These are phyloP conservation scores for Nakaseomyces glabratus DNA, from an alignment of 1,139 yeast species.

Conservation along the genomic window DNA sequence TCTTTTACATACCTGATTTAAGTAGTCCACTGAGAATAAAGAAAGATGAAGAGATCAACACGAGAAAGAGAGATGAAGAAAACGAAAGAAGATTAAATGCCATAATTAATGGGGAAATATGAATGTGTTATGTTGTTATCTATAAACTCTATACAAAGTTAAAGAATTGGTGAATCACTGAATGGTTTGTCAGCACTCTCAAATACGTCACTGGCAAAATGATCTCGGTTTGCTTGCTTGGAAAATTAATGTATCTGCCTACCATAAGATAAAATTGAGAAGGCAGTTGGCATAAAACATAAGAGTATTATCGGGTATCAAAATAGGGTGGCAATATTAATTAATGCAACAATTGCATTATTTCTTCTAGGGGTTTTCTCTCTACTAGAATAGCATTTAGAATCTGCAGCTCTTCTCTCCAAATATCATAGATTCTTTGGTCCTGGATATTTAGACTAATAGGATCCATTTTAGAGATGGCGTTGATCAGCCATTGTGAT, in stretches of 20 bases:
- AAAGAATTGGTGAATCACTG: too few species aligned
- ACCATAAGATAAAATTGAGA: too few species aligned
- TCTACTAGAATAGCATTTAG: conserved; percentile 11
- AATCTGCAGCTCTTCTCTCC: conserved; percentile 13
- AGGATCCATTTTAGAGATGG: conserved; percentile 16
- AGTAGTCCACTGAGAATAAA: conserved; percentile 24
- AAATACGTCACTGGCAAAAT: too few species aligned
- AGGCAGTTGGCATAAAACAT: too few species aligned
- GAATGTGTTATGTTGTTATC: too few species aligned
- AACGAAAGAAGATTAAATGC: conserved; percentile 31
- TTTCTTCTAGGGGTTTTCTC: conserved; percentile 11
- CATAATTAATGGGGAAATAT: conserved; percentile 28
- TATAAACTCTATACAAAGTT: too few species aligned
- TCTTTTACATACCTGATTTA: conserved; percentile 19
- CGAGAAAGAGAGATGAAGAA: conserved; percentile 30
- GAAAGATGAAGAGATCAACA: conserved; percentile 29
- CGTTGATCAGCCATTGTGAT: conserved; percentile 19
- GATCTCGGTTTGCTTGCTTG: too few species aligned
- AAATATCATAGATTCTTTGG: conserved; percentile 50
- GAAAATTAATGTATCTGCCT: too few species aligned
- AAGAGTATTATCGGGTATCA: too few species aligned
- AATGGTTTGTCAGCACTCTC: too few species aligned
- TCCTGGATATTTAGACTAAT: conserved; percentile 35
- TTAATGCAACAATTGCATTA: conserved; percentile 8
- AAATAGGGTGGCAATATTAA: too few species aligned